These are phyloP conservation scores for Samsoniella hepiali DNA, from an alignment of 2,329 filamentous ascomycete genomes.

Conservation along the genomic window DNA sequence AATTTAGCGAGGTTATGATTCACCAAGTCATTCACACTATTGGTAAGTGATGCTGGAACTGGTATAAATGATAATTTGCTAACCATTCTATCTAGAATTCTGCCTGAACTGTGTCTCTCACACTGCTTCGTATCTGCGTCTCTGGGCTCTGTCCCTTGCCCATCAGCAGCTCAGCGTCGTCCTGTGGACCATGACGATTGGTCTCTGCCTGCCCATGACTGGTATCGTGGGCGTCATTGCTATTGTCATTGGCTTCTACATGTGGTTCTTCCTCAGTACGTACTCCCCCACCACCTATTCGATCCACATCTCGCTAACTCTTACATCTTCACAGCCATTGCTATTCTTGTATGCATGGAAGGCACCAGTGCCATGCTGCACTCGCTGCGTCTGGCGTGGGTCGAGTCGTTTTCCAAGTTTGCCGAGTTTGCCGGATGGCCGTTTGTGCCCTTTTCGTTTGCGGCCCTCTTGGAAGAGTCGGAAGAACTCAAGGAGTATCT, in stretches of 20 bases:
- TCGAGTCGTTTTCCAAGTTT: conserved; percentile 97
- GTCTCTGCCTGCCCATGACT: conserved; percentile 64
- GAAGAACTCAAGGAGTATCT: conserved; percentile 57
- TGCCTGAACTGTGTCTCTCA: conserved; percentile 99
- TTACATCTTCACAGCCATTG: conserved; percentile 34
- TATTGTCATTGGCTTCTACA: conserved; percentile 76
- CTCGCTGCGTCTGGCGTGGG: conserved; percentile 88
- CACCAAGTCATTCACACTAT: conserved; percentile 99
- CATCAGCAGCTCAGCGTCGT: conserved; percentile 97
- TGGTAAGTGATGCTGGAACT: conserved; percentile 53
- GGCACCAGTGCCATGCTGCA: conserved; percentile 95
- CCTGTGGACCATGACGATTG: conserved; percentile 94
- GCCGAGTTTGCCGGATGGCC: conserved; percentile 86
- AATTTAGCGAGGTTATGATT: conserved; percentile 97
- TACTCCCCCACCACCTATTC: neutral
- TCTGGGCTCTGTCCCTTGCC: conserved; percentile 94
- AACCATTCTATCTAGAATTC: conserved; percentile 64
- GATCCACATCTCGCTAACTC: conserved; percentile 25
- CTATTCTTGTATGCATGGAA: conserved; percentile 87
- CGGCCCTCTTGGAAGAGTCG: conserved; percentile 79
- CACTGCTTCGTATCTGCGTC: conserved; percentile 95
- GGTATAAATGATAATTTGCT: conserved; percentile 23
- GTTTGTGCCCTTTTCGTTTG: conserved; percentile 88
- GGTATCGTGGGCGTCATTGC: conserved; percentile 72
- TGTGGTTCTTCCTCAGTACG: conserved; percentile 82